Evolutionary conservation across 2,329 filamentous ascomycete species (phyloP).

Genomic region (Beauveria varroae): DNA sequence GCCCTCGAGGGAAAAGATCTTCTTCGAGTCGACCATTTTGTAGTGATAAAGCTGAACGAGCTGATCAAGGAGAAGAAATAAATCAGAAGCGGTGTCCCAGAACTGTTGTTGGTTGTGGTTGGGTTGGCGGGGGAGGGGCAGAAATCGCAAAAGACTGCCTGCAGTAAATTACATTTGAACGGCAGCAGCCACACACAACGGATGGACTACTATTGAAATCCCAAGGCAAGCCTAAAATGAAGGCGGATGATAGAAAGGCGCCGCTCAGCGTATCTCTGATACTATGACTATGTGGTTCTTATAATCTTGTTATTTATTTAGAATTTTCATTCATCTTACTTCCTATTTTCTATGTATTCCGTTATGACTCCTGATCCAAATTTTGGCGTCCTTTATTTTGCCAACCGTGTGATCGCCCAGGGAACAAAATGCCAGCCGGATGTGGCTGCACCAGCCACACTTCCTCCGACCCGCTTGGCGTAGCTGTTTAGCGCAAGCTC

Average conservation of each 20-base stretch:
- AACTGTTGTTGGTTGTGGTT: background rate
- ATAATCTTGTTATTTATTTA: no score
- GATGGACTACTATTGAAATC: background rate
- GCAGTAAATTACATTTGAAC: background rate
- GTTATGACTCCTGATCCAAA: no score
- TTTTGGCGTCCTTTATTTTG: no score
- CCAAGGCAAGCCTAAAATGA: conserved; percentile 9
- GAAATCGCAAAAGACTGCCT: background rate
- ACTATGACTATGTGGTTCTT: no score
- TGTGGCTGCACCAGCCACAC: no score
- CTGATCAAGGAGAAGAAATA: background rate
- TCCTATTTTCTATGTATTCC: no score
- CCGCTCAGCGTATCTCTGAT: no score
- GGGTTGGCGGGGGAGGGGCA: conserved; percentile 14
- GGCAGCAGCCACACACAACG: background rate
- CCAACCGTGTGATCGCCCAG: no score
- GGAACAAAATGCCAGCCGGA: no score
- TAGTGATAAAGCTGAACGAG: background rate
- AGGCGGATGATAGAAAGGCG: background rate
- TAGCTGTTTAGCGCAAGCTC: background rate
- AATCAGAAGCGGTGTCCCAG: background rate
- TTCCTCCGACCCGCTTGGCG: no score
- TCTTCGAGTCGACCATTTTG: conserved; percentile 45
- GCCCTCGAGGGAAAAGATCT: conserved; percentile 83
- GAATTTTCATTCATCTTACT: no score